These are phyloP conservation scores for Tylopilus sp. DNA, from an alignment of 1,284 basidiomycete species.

Conservation along the genomic window DNA sequence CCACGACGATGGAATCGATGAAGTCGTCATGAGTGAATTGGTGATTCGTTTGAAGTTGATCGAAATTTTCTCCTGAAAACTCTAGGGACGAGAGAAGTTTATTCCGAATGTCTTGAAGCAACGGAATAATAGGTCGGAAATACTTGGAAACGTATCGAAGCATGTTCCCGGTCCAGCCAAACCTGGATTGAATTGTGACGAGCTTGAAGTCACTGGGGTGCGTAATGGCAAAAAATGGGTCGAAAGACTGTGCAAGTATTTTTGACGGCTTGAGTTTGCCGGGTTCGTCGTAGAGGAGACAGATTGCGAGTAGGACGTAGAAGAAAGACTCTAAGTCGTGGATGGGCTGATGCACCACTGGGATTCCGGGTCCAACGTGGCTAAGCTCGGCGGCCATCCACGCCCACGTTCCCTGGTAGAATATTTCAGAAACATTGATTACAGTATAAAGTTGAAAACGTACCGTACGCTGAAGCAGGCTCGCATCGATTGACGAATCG, in stretches of 20 bases:
- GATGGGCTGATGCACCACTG: too few relatives aligned
- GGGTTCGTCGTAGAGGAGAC: constrained; percentile 16
- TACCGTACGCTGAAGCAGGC: constrained; percentile 5
- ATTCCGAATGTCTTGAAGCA: neutral
- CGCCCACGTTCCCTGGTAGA: too few relatives aligned
- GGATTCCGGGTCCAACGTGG: too few relatives aligned
- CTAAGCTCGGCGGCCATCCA: too few relatives aligned
- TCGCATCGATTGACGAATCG: neutral
- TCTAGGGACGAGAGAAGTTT: neutral
- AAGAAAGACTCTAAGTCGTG: too few relatives aligned
- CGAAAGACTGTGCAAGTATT: constrained; percentile 6
- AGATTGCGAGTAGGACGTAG: too few relatives aligned
- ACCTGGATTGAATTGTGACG: too few relatives aligned
- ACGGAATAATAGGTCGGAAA: neutral
- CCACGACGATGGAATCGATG: neutral
- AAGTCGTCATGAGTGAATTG: neutral
- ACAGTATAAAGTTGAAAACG: too few relatives aligned
- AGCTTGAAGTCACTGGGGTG: too few relatives aligned
- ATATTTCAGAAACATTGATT: neutral
- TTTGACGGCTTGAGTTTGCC: neutral
- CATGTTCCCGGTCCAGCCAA: neutral
- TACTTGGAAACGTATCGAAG: neutral
- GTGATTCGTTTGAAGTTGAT: neutral
- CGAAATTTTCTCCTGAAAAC: neutral
- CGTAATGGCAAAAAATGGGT: too few relatives aligned